Evolutionary conservation across 2,329 filamentous ascomycete species (phyloP).

Genomic region (Triangularia verruculosa): DNA sequence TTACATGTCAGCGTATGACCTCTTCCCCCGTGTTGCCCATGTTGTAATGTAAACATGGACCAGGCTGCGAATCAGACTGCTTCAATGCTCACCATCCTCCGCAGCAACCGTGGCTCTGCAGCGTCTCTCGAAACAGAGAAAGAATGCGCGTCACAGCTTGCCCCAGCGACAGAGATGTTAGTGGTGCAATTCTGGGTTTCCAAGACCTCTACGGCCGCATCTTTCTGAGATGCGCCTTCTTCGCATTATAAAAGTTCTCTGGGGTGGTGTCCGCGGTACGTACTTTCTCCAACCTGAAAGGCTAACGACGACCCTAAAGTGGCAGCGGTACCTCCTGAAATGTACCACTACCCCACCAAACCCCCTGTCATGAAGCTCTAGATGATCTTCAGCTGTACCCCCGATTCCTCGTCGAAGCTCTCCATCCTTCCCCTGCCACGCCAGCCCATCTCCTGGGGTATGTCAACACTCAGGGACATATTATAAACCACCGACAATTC

Average conservation of each 20-base stretch:
- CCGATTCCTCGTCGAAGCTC: slow-evolving; percentile 8
- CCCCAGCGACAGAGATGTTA: neutral
- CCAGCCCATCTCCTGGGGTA: neutral
- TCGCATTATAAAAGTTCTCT: neutral
- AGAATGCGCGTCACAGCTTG: neutral
- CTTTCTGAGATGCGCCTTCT: neutral
- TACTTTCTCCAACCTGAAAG: neutral
- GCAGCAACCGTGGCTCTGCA: neutral
- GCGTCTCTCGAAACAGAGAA: neutral
- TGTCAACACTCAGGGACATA: slow-evolving; percentile 3
- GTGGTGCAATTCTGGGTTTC: neutral
- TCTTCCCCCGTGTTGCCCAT: neutral
- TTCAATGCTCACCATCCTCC: neutral
- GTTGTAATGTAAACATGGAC: slow-evolving; percentile 8
- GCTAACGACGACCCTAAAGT: slow-evolving; percentile 4
- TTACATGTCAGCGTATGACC: neutral
- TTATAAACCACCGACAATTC: slow-evolving; percentile 24
- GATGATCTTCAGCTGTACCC: neutral
- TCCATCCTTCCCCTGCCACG: slow-evolving; percentile 3
- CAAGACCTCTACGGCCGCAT: neutral
- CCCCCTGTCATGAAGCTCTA: slow-evolving; percentile 14
- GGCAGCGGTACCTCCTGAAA: slow-evolving; percentile 7
- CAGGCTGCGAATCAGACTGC: neutral
- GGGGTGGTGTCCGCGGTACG: slow-evolving; percentile 1
- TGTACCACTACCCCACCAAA: slow-evolving; percentile 1